These are phyloP conservation scores for Penicillium atrosanguineum DNA, from an alignment of 495 filamentous ascomycete species.

Conservation along the genomic window DNA sequence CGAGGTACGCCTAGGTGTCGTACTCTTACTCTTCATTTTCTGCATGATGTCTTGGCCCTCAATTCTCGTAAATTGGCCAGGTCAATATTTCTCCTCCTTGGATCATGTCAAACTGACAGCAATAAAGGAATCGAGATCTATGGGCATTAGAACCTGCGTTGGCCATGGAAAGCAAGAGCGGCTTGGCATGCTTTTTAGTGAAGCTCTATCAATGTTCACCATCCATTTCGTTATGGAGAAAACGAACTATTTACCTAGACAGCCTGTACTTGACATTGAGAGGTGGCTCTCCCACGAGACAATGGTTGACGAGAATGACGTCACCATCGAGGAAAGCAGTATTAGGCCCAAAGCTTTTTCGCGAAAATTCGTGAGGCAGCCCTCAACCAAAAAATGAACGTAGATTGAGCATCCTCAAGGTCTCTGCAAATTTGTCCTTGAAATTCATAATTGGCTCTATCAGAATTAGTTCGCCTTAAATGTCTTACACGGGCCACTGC, in stretches of 20 bases:
- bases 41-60: constrained; percentile 69
- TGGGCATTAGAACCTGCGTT: constrained; percentile 91
- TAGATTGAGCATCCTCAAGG: not conserved
- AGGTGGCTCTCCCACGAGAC: no score
- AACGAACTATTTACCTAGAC: no score
- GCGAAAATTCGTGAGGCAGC: no score
- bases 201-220: constrained; percentile 68
- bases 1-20: not conserved
- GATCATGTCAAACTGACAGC: constrained; percentile 48
- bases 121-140: constrained; percentile 98
- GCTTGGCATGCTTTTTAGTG: constrained; percentile 72
- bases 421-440: not conserved
- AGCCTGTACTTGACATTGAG: no score
- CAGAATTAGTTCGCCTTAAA: not conserved
- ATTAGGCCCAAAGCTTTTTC: no score
- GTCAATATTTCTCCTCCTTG: not conserved
- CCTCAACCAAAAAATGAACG: not conserved
- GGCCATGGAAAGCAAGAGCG: constrained; percentile 93
- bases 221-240: no score
- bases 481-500: constrained; percentile 31
- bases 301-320: no score
- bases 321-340: no score
- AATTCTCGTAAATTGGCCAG: constrained; percentile 53
- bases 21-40: constrained; percentile 57
- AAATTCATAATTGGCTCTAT: not conserved